A percentile compares a stretch with the other conserved stretches of the same genome.
Evolutionary conservation across 257 asterid species (phyloP).

Genomic region (Rubia yunnanensis): DNA sequence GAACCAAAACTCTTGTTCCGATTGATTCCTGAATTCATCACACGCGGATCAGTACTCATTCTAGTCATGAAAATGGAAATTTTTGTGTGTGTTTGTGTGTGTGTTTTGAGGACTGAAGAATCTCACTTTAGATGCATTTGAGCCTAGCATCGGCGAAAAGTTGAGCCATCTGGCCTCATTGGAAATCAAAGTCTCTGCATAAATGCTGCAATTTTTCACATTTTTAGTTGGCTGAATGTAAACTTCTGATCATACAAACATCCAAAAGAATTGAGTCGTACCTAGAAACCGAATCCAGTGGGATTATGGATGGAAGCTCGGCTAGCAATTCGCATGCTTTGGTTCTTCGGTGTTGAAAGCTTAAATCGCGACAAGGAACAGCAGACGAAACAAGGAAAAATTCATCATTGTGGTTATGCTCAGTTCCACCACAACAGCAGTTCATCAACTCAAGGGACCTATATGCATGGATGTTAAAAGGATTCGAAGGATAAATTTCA

Average conservation of each 20-base stretch:
- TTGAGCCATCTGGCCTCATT: conserved; percentile 68
- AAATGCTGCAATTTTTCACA: conserved; percentile 29
- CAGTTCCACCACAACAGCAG: conserved; percentile 77
- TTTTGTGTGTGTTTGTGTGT: background rate
- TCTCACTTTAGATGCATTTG: conserved; percentile 37
- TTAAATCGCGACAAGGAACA: conserved; percentile 58
- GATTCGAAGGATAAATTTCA: background rate
- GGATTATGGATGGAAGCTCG: conserved; percentile 45
- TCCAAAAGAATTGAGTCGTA: conserved; percentile 13
- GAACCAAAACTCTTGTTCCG: conserved; percentile 64
- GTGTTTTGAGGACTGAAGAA: background rate
- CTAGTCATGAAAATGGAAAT: background rate
- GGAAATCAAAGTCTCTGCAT: conserved; percentile 49
- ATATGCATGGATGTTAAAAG: background rate
- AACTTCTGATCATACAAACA: background rate
- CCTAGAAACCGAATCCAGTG: conserved; percentile 66
- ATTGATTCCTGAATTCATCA: conserved; percentile 35
- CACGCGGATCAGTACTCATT: background rate
- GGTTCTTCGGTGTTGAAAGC: conserved; percentile 50
- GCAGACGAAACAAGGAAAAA: conserved; percentile 31
- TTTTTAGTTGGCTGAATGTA: background rate
- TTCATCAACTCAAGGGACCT: conserved; percentile 76
- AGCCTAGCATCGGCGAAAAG: conserved; percentile 40
- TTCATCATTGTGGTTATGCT: conserved; percentile 25
- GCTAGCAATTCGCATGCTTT: conserved; percentile 49